Evolutionary conservation across 2,329 filamentous ascomycete genomes (phyloP), one percentile per base, ranked within the genome.

Genomic region (Colletotrichum salicis): DNA sequence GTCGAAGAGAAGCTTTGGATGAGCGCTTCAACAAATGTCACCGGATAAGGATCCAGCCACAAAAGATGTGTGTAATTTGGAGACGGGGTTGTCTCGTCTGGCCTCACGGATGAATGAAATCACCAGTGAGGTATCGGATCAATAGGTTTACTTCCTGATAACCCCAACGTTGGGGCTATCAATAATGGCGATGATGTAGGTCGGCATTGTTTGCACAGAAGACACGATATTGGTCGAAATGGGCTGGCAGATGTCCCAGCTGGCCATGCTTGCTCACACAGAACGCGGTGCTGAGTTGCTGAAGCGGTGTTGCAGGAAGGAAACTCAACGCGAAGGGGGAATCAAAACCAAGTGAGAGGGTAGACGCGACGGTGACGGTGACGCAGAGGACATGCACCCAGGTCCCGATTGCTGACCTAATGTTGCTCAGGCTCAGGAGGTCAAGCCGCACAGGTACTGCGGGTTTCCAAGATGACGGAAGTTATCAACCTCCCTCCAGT

Each of bases 91-190:
- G n/a, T 35, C 45, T 37, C 48, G 51, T 15, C 31, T 70, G 33
- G 55, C 61, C 70, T 67, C 57, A 29, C 48, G 27, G 51, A 55
- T 71, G 61, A 67, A 33, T n/a, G 51, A 48, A 73, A 75, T 74
- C 71, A 75, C 73, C 69, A 61, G 75, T 75, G 75, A 80, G 76
- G 78, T 72, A 64, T 72, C 68, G 68, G 72, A 71, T 70, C 73
- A 67, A 63, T 63, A 41, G 67, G 74, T 74, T 82, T 84, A 88
- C 77, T 85, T 77, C 76, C 76, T 78, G 74, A 76, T 76, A 73
- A 86, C 86, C 86, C 86, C 86, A 75, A 73, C 86, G 77, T 86
- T 88, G 86, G 87, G 87, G 86, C 81, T 87, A 84, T 84, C 79
- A 78, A 81, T 64, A 63, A 66, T 55, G 58, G 58, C 12, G 58